Conservation (phyloP, 2,329 filamentous ascomycete species). For the Fusarium sp. region DNA sequence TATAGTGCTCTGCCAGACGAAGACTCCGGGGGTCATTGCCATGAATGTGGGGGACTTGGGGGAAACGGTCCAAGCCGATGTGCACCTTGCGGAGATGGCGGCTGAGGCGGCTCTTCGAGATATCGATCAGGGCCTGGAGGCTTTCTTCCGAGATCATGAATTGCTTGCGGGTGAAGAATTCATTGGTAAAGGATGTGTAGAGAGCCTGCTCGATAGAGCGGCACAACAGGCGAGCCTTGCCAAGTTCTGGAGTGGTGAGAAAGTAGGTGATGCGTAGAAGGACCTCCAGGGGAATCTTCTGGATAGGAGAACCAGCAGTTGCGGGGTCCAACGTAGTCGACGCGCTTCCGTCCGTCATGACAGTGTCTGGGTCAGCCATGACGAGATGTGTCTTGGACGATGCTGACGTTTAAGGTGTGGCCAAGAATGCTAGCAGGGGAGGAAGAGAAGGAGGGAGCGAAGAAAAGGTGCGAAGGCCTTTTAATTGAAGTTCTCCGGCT, state of each 20-base stretch:
- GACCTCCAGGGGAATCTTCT: slow-evolving; percentile 66
- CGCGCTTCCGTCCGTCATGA: slow-evolving; percentile 18
- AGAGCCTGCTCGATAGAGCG: slow-evolving; percentile 64
- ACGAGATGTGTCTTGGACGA: not conserved
- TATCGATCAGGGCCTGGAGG: slow-evolving; percentile 63
- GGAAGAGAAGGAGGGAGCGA: not conserved
- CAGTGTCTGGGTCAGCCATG: slow-evolving; percentile 28
- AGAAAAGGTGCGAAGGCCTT: not conserved
- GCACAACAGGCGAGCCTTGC: slow-evolving; percentile 65
- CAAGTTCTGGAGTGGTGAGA: slow-evolving; percentile 66
- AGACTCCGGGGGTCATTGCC: slow-evolving; percentile 18
- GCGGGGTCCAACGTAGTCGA: not conserved
- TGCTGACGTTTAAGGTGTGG: not conserved
- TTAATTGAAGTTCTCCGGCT: not conserved
- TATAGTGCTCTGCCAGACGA: slow-evolving; percentile 30
- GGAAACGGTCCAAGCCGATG: slow-evolving; percentile 44
- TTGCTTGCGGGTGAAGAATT: slow-evolving; percentile 74
- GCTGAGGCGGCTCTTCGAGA: slow-evolving; percentile 59
- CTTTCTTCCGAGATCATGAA: slow-evolving; percentile 71
- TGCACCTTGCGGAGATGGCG: slow-evolving; percentile 51
- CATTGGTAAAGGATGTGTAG: slow-evolving; percentile 65
- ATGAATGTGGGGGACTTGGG: not conserved
- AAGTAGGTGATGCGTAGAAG: slow-evolving; percentile 63
- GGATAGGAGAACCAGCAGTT: slow-evolving; percentile 35
- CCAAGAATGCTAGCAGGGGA: too few relatives aligned